Evolutionary conservation across 805 yeast genomes (phyloP).

Genomic region (Tetrapisispora iriomotensis): DNA sequence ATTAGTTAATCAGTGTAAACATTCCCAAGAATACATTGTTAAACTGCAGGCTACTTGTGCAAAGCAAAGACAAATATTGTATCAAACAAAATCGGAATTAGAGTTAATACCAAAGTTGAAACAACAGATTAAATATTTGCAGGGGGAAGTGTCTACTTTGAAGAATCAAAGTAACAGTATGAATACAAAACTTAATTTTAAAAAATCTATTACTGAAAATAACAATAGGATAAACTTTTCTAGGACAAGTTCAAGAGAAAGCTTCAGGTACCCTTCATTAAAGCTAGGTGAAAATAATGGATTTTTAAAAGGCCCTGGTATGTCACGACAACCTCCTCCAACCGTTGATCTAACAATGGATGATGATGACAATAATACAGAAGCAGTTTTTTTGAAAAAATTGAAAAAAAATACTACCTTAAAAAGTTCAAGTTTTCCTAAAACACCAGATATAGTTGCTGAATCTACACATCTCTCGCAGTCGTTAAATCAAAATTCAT

Average conservation of each 20-base stretch:
- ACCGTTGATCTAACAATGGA: slow-evolving; percentile 23
- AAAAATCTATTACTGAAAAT: slow-evolving; percentile 1
- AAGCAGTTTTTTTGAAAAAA: slow-evolving; percentile 15
- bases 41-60: slow-evolving; percentile 20
- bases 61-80: slow-evolving; percentile 19
- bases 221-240: background rate
- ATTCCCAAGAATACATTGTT: slow-evolving; percentile 17
- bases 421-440: background rate
- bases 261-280: background rate
- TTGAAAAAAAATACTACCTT: slow-evolving; percentile 10
- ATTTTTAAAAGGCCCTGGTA: background rate
- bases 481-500: background rate
- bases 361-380: slow-evolving; percentile 7
- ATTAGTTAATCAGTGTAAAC: slow-evolving; percentile 16
- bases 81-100: slow-evolving; percentile 21
- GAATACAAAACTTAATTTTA: background rate
- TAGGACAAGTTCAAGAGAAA: background rate
- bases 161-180: background rate
- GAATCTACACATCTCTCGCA: slow-evolving; percentile 5
- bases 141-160: slow-evolving; percentile 1
- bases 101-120: slow-evolving; percentile 18
- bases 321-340: slow-evolving; percentile 11
- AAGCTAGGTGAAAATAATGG: background rate
- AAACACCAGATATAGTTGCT: slow-evolving; percentile 2
- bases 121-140: slow-evolving; percentile 6